These are phyloP conservation scores for Phytopythium chamaehyphon DNA, from an alignment of 352 stramenopile genomes.

Conservation along the genomic window DNA sequence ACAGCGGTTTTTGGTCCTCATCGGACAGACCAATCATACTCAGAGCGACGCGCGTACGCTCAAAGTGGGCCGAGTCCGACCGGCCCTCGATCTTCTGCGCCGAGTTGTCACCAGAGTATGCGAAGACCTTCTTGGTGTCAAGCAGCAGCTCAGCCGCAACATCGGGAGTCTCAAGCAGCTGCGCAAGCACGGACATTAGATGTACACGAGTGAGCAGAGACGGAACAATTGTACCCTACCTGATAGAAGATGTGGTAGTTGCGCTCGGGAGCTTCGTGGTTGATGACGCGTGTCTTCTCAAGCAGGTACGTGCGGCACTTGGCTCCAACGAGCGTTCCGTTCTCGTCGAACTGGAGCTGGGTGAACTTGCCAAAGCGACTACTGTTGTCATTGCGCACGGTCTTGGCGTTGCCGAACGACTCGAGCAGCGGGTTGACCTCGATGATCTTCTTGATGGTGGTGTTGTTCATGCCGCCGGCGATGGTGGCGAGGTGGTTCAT, in stretches of 20 bases:
- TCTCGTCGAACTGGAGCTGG: conserved; percentile 90
- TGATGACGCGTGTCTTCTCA: conserved; percentile 90
- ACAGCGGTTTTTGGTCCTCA: conserved; percentile 53
- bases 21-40: conserved; percentile 56
- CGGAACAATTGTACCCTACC: neutral
- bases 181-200: neutral
- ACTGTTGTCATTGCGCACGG: conserved; percentile 96
- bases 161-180: conserved; percentile 22
- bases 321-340: conserved; percentile 65
- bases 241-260: conserved; percentile 89
- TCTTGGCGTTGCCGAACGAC: conserved; percentile 91
- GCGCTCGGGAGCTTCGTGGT: conserved; percentile 56
- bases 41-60: conserved; percentile 59
- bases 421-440: conserved; percentile 83
- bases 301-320: conserved; percentile 89
- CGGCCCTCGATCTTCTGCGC: conserved; percentile 67
- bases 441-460: conserved; percentile 80
- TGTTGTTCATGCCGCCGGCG: conserved; percentile 58
- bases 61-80: conserved; percentile 68
- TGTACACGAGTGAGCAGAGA: neutral
- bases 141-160: conserved; percentile 41
- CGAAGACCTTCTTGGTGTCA: conserved; percentile 42
- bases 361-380: conserved; percentile 97
- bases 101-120: conserved; percentile 59
- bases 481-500: conserved; percentile 84